Base-by-base conservation (phyloP, 257 asterid genomes). In the Anisodus tanguticus region DNA sequence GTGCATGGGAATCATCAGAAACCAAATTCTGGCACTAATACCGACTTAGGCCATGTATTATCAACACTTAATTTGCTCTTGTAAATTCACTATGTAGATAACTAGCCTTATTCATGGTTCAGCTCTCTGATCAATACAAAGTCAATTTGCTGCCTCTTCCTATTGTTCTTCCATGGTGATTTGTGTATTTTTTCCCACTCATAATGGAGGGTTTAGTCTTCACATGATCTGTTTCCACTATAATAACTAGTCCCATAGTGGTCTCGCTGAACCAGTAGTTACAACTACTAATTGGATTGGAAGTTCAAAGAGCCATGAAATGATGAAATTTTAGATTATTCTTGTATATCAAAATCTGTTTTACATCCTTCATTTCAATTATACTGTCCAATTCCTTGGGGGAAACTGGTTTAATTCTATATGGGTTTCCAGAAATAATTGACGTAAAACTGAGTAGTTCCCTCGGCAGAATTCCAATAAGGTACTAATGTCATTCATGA, bases 1-100 rank as follows among this genome's bases (percentile, higher is more conserved):
- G 88, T 95, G 99, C 86, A 93, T 97, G 90, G 97, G 99, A 79
- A 97, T 97, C 66, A 92, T 97, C 90, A 94, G 89, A 92, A 97
- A 92, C 96, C 98, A 97, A 87, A 97, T 97, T 85, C 84, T 95
- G 92, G 98, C 98, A 13, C 92, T 95, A 22, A 89, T 97, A 89
- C 97, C 99, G 31, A 94, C 97, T 39, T 93, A 91, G 87, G 53
- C 47, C 62, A 4, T 19, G n/a, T 49, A 1, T 39, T 64, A 12
- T 82, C 66, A 9, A 49, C 77, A 6, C 35, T 81, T 81, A 9
- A 22, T 62, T 19, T 81, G 5, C 57, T 62, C 85, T 85, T 74
- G 84, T 86, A 72, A 74, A 78, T 87, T 85, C 82, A 83, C 84
- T 12, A 35, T 84, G 89, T 87, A 88, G 88, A 91, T 89, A 90